Conservation (phyloP, 192 early-diverging fungal species). For the Phlyctochytrium bullatum region DNA sequence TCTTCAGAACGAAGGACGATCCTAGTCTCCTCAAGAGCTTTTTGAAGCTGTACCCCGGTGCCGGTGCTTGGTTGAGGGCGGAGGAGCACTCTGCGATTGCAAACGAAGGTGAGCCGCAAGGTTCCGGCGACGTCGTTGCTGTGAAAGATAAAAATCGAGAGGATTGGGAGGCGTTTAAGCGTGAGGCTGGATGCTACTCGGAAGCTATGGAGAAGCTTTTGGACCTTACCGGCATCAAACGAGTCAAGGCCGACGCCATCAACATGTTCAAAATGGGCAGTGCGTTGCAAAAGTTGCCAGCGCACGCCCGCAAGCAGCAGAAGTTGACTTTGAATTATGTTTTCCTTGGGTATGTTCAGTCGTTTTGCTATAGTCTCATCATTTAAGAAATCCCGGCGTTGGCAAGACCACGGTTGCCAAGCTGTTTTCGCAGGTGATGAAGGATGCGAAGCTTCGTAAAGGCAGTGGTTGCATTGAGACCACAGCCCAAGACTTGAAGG, state of each 20-base stretch:
- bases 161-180: constrained; percentile 23
- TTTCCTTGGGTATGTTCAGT: constrained; percentile 29
- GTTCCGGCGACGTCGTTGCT: not conserved
- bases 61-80: constrained; percentile 2
- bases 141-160: constrained; percentile 1
- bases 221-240: constrained; percentile 27
- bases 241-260: constrained; percentile 27
- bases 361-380: not conserved
- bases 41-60: constrained; percentile 2
- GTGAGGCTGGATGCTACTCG: constrained; percentile 14
- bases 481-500: constrained; percentile 27
- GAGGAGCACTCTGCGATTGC: too few relatives aligned
- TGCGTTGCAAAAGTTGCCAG: constrained; percentile 24
- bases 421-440: constrained; percentile 29
- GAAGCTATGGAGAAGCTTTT: constrained; percentile 32
- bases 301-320: constrained; percentile 16
- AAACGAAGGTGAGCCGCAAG: too few relatives aligned
- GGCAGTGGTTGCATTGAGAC: constrained; percentile 19
- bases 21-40: not conserved
- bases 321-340: constrained; percentile 27
- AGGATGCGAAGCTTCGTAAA: constrained; percentile 27
- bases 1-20: constrained; percentile 3
- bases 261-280: constrained; percentile 27
- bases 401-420: constrained; percentile 39
- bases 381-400: constrained; percentile 7